A percentile compares a stretch with the other conserved stretches of the same genome.
These are phyloP conservation scores for Yamadazyma scolyti DNA, from an alignment of 805 yeast genomes.

Conservation along the genomic window DNA sequence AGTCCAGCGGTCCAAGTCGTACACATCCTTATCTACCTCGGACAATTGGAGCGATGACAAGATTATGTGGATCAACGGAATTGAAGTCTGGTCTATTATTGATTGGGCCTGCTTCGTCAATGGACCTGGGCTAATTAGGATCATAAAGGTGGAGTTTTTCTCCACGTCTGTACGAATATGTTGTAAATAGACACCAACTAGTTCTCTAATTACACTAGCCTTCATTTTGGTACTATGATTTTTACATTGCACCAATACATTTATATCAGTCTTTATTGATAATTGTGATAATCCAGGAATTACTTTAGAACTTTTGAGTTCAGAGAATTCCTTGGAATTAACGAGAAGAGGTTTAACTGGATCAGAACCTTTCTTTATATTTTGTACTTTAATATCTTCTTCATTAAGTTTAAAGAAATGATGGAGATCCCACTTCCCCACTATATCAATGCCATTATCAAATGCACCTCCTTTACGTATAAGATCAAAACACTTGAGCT, in stretches of 20 bases:
- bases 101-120: constrained; percentile 45
- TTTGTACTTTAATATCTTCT: constrained; percentile 3
- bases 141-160: constrained; percentile 23
- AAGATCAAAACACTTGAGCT: constrained; percentile 35
- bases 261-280: constrained; percentile 28
- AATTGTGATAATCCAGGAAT: constrained; percentile 3
- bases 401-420: constrained; percentile 15
- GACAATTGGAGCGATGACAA: constrained; percentile 29
- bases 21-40: constrained; percentile 16
- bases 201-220: constrained; percentile 48
- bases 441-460: constrained; percentile 55
- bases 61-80: constrained; percentile 45
- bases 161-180: constrained; percentile 23
- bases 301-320: constrained; percentile 4
- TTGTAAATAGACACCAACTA: constrained; percentile 47
- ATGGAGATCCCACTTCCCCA: constrained; percentile 48
- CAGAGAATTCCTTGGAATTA: constrained; percentile 15
- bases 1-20: constrained; percentile 32
- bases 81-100: constrained; percentile 40
- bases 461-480: constrained; percentile 51
- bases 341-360: constrained; percentile 12
- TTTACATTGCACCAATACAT: constrained; percentile 54
- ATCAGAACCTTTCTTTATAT: constrained; percentile 1
- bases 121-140: constrained; percentile 45
- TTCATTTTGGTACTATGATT: constrained; percentile 41